Evolutionary conservation across 441 rosid genomes (phyloP).

Genomic region (Erysimum pusillum): DNA sequence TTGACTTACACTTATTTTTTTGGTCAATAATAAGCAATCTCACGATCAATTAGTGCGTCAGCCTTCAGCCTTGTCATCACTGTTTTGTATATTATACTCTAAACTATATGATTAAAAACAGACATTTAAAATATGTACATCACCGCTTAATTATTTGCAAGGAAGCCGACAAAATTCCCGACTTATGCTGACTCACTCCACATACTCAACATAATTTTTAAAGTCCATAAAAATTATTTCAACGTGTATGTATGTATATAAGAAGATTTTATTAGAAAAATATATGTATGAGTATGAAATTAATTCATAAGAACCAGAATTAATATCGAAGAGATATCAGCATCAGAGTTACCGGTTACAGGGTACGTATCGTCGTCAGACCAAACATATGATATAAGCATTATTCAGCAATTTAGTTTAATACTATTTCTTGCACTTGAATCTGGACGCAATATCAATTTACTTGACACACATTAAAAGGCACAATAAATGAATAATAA

Average conservation of each 20-base stretch:
- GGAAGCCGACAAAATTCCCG: slow-evolving; percentile 27
- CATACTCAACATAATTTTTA: slow-evolving; percentile 6
- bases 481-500: background rate
- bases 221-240: background rate
- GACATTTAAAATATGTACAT: slow-evolving; percentile 19
- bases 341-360: background rate
- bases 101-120: background rate
- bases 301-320: background rate
- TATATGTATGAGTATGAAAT: slow-evolving; percentile 6
- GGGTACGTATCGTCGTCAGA: slow-evolving; percentile 30
- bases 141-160: slow-evolving; percentile 29
- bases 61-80: slow-evolving; percentile 10
- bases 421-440: slow-evolving; percentile 1
- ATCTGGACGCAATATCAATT: slow-evolving; percentile 23
- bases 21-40: background rate
- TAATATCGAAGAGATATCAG: slow-evolving; percentile 21
- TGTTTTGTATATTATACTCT: slow-evolving; percentile 1
- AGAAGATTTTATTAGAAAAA: background rate
- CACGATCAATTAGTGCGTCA: slow-evolving; percentile 20
- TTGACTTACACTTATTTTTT: background rate
- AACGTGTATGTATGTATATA: background rate
- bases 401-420: background rate
- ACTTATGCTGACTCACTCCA: slow-evolving; percentile 40
- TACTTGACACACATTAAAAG: slow-evolving; percentile 1
- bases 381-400: slow-evolving; percentile 2